A percentile compares a stretch with the other conserved stretches of the same genome.
Evolutionary conservation across 352 stramenopile genomes (phyloP).

Genomic region (Peronospora destructor): DNA sequence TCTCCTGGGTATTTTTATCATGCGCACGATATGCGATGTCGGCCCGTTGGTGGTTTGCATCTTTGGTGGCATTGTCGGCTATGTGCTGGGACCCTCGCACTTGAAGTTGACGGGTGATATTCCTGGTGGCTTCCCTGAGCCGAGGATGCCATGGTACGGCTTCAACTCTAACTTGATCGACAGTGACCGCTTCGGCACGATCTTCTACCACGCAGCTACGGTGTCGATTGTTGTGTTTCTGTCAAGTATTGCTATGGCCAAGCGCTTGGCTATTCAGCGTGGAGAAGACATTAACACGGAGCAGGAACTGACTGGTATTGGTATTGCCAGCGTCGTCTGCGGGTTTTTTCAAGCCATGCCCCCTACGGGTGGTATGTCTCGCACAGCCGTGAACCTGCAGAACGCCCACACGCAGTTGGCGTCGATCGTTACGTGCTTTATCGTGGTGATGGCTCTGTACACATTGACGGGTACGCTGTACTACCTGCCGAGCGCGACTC

Average conservation of each 20-base stretch:
- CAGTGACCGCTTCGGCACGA: slow-evolving; percentile 15
- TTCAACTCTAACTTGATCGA: slow-evolving; percentile 14
- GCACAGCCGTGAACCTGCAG: slow-evolving; percentile 15
- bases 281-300: slow-evolving; percentile 16
- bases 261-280: slow-evolving; percentile 16
- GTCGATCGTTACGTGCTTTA: slow-evolving; percentile 11
- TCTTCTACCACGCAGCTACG: slow-evolving; percentile 11
- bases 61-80: slow-evolving; percentile 14
- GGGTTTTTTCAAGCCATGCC: slow-evolving; percentile 17
- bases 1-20: slow-evolving; percentile 9
- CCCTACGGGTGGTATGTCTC: slow-evolving; percentile 16
- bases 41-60: slow-evolving; percentile 18
- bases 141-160: slow-evolving; percentile 16
- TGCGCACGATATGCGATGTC: slow-evolving; percentile 14
- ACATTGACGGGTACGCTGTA: slow-evolving; percentile 12
- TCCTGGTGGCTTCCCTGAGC: slow-evolving; percentile 15
- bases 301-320: slow-evolving; percentile 16
- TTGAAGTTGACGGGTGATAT: slow-evolving; percentile 15
- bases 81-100: slow-evolving; percentile 10
- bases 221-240: slow-evolving; percentile 18
- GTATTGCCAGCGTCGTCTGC: slow-evolving; percentile 12
- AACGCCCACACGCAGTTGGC: slow-evolving; percentile 15
- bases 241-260: slow-evolving; percentile 21
- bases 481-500: slow-evolving; percentile 13
- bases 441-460: slow-evolving; percentile 14